phyloP scores from a whole-genome alignment of 2,329 filamentous ascomycete species.

The Diplocarpon rosae region DNA sequence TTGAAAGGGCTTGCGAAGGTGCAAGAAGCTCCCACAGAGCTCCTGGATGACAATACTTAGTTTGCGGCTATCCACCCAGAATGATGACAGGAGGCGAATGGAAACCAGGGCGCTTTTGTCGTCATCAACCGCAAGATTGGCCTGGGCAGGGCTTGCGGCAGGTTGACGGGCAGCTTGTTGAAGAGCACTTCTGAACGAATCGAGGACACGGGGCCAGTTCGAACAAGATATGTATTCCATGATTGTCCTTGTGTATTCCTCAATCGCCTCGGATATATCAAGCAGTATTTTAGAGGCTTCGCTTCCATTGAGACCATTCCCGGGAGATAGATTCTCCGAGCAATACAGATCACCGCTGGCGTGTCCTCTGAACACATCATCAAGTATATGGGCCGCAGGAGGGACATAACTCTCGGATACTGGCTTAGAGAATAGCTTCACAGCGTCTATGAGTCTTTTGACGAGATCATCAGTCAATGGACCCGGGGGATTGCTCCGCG shows the following conservation, averaged over 20 bases:
- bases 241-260: constrained; percentile 43
- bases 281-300: constrained; percentile 23
- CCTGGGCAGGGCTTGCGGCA: constrained; percentile 15
- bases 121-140: constrained; percentile 20
- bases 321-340: constrained; percentile 18
- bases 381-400: constrained; percentile 45
- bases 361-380: constrained; percentile 30
- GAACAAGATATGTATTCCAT: constrained; percentile 55
- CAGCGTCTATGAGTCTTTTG: constrained; percentile 41
- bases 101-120: constrained; percentile 37
- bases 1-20: constrained; percentile 53
- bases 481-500: constrained; percentile 19
- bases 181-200: constrained; percentile 40
- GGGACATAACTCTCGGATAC: constrained; percentile 46
- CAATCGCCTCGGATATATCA: constrained; percentile 34
- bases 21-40: constrained; percentile 54
- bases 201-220: constrained; percentile 49
- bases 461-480: constrained; percentile 40
- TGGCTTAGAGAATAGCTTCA: constrained; percentile 47
- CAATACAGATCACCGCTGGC: constrained; percentile 24
- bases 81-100: constrained; percentile 48
- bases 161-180: constrained; percentile 22
- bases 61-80: constrained; percentile 54
- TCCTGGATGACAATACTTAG: constrained; percentile 53
- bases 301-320: constrained; percentile 22